Conservation (phyloP, 306 rosid genomes). For the Urtica urens region DNA sequence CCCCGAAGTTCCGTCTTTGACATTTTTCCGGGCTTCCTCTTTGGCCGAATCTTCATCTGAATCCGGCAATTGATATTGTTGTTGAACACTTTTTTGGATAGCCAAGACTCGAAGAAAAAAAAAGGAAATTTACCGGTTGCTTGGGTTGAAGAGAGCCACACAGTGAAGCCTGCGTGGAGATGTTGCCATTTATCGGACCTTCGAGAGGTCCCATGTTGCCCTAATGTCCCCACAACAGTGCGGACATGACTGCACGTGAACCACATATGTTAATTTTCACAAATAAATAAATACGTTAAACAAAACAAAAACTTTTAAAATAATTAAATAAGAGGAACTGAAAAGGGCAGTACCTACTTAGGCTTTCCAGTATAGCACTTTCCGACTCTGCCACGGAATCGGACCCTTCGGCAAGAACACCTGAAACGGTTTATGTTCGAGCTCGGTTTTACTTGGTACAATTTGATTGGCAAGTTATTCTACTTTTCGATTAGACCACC, state of each 20-base stretch:
- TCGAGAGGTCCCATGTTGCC: slow-evolving; percentile 53
- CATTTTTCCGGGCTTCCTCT: slow-evolving; percentile 58
- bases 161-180: slow-evolving; percentile 78
- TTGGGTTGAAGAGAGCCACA: slow-evolving; percentile 84
- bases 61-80: not conserved
- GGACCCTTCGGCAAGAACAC: slow-evolving; percentile 63
- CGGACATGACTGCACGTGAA: slow-evolving; percentile 56
- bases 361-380: slow-evolving; percentile 65
- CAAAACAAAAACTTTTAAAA: not conserved
- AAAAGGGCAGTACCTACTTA: slow-evolving; percentile 72
- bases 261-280: slow-evolving; percentile 2
- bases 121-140: slow-evolving; percentile 38
- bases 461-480: too few relatives aligned
- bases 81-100: not conserved
- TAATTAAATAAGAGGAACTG: slow-evolving; percentile 9
- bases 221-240: slow-evolving; percentile 64
- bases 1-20: slow-evolving; percentile 41
- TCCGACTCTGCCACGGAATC: slow-evolving; percentile 72
- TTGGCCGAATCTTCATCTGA: slow-evolving; percentile 79
- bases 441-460: too few relatives aligned
- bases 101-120: not conserved
- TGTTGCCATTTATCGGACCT: slow-evolving; percentile 64
- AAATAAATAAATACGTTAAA: not conserved
- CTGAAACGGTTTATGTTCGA: slow-evolving; percentile 56
- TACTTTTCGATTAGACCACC: too few relatives aligned